Evolutionary conservation across 1,284 basidiomycete species (phyloP).

Genomic region (Tausonia pullulans): DNA sequence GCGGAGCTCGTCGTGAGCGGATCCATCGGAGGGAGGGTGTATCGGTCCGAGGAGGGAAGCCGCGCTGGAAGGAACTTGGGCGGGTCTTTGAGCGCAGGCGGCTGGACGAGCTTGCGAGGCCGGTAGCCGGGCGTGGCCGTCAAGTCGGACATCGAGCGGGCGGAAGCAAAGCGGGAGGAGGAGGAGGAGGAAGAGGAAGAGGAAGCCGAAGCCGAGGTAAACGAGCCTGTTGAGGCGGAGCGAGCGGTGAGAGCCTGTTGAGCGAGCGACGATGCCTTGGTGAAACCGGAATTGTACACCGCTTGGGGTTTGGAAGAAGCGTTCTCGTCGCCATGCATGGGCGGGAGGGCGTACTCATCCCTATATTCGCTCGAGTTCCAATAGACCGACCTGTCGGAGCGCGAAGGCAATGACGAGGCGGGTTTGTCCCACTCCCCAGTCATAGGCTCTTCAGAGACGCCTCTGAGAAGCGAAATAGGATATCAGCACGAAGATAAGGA

Average conservation of each 20-base stretch:
- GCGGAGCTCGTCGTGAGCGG: constrained; percentile 5
- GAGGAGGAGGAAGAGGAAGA: neutral
- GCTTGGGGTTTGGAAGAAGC: too few relatives aligned
- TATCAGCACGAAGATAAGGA: too few relatives aligned
- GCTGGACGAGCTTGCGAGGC: neutral
- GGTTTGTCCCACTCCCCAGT: too few relatives aligned
- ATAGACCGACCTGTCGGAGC: too few relatives aligned
- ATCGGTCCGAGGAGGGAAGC: neutral
- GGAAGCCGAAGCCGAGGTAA: neutral
- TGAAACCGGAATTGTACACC: neutral
- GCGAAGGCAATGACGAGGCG: too few relatives aligned
- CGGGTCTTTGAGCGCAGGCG: neutral
- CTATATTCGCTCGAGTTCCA: too few relatives aligned
- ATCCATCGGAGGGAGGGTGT: constrained; percentile 10
- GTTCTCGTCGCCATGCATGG: neutral
- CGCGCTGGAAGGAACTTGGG: neutral
- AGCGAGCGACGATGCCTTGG: neutral
- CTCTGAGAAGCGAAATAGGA: too few relatives aligned
- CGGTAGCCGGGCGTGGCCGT: neutral
- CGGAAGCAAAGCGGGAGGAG: neutral
- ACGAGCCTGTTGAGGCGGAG: neutral
- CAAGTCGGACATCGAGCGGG: too few relatives aligned
- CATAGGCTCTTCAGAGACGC: too few relatives aligned
- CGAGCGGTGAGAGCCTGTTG: neutral
- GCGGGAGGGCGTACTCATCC: constrained; percentile 4